A percentile compares a stretch with the other conserved stretches of the same genome.
Conservation (phyloP, 805 yeast species). For the Candida maris region DNA sequence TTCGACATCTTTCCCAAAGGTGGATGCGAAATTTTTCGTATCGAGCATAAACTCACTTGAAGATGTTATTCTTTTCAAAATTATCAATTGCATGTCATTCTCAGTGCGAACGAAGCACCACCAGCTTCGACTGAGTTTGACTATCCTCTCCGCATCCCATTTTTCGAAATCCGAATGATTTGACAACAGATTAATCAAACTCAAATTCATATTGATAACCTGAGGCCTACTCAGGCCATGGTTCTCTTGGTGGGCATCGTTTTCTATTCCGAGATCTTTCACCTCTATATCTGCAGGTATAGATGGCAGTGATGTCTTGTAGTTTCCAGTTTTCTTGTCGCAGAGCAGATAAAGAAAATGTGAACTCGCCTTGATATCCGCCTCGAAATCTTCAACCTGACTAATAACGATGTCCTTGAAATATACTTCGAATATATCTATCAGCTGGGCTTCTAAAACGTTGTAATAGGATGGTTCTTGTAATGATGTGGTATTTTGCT, state of each 20-base stretch:
- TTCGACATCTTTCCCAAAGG: conserved; percentile 25
- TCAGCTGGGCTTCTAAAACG: conserved; percentile 15
- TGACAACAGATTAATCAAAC: conserved; percentile 16
- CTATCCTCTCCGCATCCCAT: conserved; percentile 18
- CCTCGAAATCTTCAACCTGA: conserved; percentile 23
- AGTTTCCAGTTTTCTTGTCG: conserved; percentile 14
- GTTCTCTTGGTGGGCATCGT: conserved; percentile 1
- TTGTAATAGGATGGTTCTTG: conserved; percentile 7
- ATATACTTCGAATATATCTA: conserved; percentile 20
- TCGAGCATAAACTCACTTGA: conserved; percentile 15
- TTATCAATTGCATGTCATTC: conserved; percentile 14
- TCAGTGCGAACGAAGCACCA: conserved; percentile 23
- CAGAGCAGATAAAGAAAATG: conserved; percentile 24
- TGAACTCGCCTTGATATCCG: conserved; percentile 11
- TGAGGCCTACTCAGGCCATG: conserved; percentile 12
- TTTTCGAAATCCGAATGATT: conserved; percentile 13
- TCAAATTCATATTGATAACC: conserved; percentile 18
- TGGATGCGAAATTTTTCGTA: conserved; percentile 12
- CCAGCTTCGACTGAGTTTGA: conserved; percentile 24
- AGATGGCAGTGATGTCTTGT: conserved; percentile 27
- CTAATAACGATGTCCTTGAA: conserved; percentile 25
- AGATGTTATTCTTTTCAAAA: conserved; percentile 18
- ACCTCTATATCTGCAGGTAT: conserved; percentile 26
- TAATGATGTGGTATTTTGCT: conserved; percentile 3
- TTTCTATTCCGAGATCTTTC: conserved; percentile 9